Base-by-base conservation (phyloP, 108 stramenopile species). In the Nannochloropsis granulata region DNA sequence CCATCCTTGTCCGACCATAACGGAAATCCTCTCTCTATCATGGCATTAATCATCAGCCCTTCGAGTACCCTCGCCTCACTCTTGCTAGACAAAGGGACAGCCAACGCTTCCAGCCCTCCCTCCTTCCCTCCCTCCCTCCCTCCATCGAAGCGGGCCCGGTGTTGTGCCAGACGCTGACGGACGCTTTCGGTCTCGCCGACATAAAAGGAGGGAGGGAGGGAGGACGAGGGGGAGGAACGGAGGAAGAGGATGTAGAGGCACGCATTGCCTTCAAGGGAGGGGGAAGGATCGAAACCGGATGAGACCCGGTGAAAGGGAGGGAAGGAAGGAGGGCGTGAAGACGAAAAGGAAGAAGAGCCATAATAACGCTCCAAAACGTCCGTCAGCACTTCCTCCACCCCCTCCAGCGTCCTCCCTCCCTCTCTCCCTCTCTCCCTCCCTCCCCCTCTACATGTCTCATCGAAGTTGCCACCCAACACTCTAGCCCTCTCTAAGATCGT, bases 141-240 rank as follows among this genome's bases (percentile, higher is more conserved):
- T 12, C 81, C 81, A 24, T 13, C 24, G 43, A 23, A 79, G 24
- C 83, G 43, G 12, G 13, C 16, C 80, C 80, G 45, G 80, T 87
- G 86, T 79, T 83, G 86, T 43, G 79, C 44, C 25, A 87, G 83
- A 25, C 86, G 44, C 43, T 80, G 46, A 16, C 83, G 45, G 26
- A 83, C 78, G 46, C 79, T 79, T 26, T 87, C 86, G 23, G 45
- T 87, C 80, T 87, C 86, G 9, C 86, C 86, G 45, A 87, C 86
- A 79, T 87, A 87, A 26, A 87, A 87, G 43, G 78, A 78, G 43
- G 26, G 79, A 34, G 79, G 78, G 16, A 43, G 21, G 43, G 71
- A 71, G 45, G 78, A 80, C 24, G 56, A 44, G 21, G 56, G 25
- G 56, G 42, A 43, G 24, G 11, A 43, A 23, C 44, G 43, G 81